These are phyloP conservation scores for Neurospora sp. DNA, from an alignment of 495 filamentous ascomycete species.

Conservation along the genomic window DNA sequence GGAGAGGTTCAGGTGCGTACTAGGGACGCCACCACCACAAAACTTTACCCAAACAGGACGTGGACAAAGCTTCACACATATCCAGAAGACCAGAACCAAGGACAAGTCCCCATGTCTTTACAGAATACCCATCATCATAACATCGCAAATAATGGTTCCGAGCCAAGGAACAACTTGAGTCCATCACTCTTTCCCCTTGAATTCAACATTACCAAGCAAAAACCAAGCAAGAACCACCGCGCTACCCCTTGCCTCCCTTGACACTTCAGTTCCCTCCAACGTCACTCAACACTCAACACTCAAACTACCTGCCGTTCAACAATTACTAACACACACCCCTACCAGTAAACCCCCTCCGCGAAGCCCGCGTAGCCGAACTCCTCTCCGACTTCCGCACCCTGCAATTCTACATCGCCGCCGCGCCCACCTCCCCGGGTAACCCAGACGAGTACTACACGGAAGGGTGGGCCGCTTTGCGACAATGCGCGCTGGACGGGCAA, in stretches of 20 bases:
- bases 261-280: neutral
- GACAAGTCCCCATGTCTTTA: neutral
- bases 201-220: neutral
- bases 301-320: no score
- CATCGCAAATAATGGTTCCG: neutral
- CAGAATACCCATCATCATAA: neutral
- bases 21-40: neutral
- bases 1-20: neutral
- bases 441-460: conserved; percentile 67
- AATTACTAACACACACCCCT: conserved; percentile 15
- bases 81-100: neutral
- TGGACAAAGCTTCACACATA: neutral
- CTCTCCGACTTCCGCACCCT: conserved; percentile 78
- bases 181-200: neutral
- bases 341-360: conserved; percentile 76
- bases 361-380: conserved; percentile 70
- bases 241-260: neutral
- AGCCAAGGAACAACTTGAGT: neutral
- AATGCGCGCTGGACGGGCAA: conserved; percentile 67
- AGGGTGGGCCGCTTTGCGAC: conserved; percentile 66
- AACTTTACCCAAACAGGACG: neutral
- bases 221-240: neutral
- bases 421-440: conserved; percentile 45
- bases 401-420: conserved; percentile 68
- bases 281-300: neutral